These are phyloP conservation scores for Zychaea mexicana DNA, from an alignment of 371 early-diverging fungal species.

Conservation along the genomic window DNA sequence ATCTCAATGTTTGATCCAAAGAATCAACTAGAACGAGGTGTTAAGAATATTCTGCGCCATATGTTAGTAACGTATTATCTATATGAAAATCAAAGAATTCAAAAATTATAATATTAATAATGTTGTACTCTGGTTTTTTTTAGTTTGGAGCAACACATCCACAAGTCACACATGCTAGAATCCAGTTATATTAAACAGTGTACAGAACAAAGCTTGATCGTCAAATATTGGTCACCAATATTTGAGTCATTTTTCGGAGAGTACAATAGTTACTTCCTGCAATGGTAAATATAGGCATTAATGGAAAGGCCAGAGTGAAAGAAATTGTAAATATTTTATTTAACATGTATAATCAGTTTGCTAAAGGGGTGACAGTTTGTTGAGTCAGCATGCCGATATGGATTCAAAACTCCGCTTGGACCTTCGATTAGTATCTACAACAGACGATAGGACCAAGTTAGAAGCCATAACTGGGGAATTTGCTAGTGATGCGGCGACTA, in stretches of 20 bases:
- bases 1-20: not conserved
- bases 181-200: not conserved
- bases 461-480: not conserved
- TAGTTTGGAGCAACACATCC: not conserved
- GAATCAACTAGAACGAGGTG: not conserved
- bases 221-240: not conserved
- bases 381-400: not conserved
- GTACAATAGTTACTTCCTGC: not conserved
- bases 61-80: not conserved
- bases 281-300: not conserved
- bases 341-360: not conserved
- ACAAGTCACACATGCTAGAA: not conserved
- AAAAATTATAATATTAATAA: not conserved
- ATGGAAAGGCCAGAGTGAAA: not conserved
- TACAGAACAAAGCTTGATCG: not conserved
- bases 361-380: not conserved
- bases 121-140: not conserved
- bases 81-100: not conserved
- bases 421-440: not conserved
- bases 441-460: not conserved
- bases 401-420: not conserved
- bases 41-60: not conserved
- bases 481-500: not conserved
- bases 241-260: no score
- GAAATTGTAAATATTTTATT: not conserved